These are phyloP conservation scores for Cantharellus anzutake DNA, from an alignment of 768 basidiomycete genomes.

Conservation along the genomic window DNA sequence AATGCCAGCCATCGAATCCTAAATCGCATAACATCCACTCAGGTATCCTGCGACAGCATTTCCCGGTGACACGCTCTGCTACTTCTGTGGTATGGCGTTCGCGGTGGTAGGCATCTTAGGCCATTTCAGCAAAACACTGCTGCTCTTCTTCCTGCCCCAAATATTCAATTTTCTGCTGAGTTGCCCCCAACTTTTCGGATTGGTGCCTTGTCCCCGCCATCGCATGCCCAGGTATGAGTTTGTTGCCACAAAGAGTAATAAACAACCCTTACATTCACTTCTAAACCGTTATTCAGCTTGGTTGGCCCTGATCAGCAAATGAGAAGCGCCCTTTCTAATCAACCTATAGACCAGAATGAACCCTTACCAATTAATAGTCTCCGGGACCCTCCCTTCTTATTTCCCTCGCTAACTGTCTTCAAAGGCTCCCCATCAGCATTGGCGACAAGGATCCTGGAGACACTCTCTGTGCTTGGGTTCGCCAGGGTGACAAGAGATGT, in stretches of 20 bases:
- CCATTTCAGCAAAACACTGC: conserved; percentile 90
- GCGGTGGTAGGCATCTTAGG: conserved; percentile 94
- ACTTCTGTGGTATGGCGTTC: conserved; percentile 97
- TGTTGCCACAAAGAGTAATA: not conserved
- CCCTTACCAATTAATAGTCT: not conserved
- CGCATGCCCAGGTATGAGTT: conserved; percentile 62
- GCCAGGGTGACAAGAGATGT: conserved; percentile 29
- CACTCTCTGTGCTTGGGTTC: conserved; percentile 43
- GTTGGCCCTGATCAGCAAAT: not conserved
- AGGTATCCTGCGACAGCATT: conserved; percentile 96
- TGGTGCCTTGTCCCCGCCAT: conserved; percentile 89
- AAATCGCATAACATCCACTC: not conserved
- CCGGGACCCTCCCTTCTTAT: conserved; percentile 17
- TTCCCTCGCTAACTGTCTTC: conserved; percentile 55
- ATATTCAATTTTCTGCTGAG: conserved; percentile 94
- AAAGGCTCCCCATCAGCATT: conserved; percentile 34
- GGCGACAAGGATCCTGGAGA: conserved; percentile 33
- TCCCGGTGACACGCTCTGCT: conserved; percentile 94
- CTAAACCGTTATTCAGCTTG: not conserved
- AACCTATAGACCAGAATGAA: no score
- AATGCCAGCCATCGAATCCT: not conserved
- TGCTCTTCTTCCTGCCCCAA: conserved; percentile 94
- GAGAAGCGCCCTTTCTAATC: no score
- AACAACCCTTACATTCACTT: not conserved
- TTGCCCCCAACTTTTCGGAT: conserved; percentile 82